Evolutionary conservation across 371 early-diverging fungal species (phyloP), one percentile per base, ranked within the genome.

Genomic region (Circinella minor): DNA sequence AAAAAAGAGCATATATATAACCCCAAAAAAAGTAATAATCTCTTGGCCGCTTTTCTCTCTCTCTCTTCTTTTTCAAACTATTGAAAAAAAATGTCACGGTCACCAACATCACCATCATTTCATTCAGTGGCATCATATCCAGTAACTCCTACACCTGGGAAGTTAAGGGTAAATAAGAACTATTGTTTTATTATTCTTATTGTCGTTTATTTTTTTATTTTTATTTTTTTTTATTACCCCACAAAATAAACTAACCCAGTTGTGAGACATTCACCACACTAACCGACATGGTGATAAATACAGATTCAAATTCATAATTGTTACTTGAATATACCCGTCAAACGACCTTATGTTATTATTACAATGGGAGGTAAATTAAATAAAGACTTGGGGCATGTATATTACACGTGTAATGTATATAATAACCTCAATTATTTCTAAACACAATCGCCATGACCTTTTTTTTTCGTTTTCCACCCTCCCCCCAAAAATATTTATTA

Each of bases 361-460:
- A 77, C 79, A 1, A 69, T 82, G 67, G 85, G 83, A 73, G 85
- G 85, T 85, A 79, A 68, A 54, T 18, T 34, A 38, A 36, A 36
- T 36, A 57, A 27, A 27, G 11, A 9, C 43, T 43, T 9, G 43
- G 43, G 43, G 39, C 6, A 9, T 4, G 39, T 39, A 6, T 39
- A 39, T 39, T 39, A 39, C 39, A 43, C 43, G 43, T 43, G 43
- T 43, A 43, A 43, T 43, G 43, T 43, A 43, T 43, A 43, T 43
- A 3, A 27, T 43, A 43, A 43, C 43, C 9, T 11, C 6, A 43
- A 43, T 9, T 9, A 43, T 9, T 9, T 11, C 43, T 43, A 43
- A 9, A 11, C 11, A 43, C 11, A 1, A 9, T 43, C 6, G 11
- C 43, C 11, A 43, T 6, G 6, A 1, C 43, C 11, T 43, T 11